These are phyloP conservation scores for Neonectria coccinea DNA, from an alignment of 2,329 filamentous ascomycete genomes.

Conservation along the genomic window DNA sequence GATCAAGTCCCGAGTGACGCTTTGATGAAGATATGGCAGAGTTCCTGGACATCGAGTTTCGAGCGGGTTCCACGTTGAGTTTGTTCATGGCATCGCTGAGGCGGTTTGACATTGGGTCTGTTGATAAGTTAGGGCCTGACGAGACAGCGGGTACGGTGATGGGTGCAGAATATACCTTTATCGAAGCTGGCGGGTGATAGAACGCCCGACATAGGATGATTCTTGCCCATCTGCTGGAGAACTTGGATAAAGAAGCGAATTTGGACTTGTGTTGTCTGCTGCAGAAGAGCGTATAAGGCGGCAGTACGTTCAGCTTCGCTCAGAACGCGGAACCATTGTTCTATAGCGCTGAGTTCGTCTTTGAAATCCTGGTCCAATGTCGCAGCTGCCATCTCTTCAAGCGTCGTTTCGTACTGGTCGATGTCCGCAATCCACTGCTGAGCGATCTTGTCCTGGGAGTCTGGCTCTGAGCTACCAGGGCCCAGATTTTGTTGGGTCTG, in stretches of 20 bases:
- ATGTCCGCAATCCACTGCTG: constrained; percentile 99
- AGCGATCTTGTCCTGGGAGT: constrained; percentile 91
- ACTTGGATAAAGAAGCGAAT: constrained; percentile 99
- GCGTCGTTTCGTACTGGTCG: constrained; percentile 97
- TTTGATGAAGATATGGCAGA: constrained; percentile 80
- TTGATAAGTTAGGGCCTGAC: constrained; percentile 30
- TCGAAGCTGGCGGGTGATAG: constrained; percentile 96
- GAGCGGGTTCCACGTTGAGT: constrained; percentile 85
- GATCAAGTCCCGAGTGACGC: constrained; percentile 93
- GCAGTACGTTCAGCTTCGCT: constrained; percentile 97
- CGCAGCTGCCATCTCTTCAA: constrained; percentile 98
- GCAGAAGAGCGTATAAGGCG: constrained; percentile 91
- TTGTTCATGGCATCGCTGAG: constrained; percentile 97
- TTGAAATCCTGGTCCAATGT: constrained; percentile 99
- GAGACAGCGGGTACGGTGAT: neutral
- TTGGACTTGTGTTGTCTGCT: constrained; percentile 99
- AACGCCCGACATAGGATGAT: constrained; percentile 95
- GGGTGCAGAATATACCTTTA: constrained; percentile 74
- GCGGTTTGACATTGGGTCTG: constrained; percentile 97
- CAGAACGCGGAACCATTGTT: constrained; percentile 98
- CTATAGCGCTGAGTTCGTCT: constrained; percentile 97
- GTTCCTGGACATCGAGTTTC: constrained; percentile 86
- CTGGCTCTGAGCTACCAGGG: constrained; percentile 76
- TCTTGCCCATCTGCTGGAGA: constrained; percentile 98
- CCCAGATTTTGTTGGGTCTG: constrained; percentile 76